Conservation (phyloP, 2,329 filamentous ascomycete genomes). For the Aspergillus tubingensis region DNA sequence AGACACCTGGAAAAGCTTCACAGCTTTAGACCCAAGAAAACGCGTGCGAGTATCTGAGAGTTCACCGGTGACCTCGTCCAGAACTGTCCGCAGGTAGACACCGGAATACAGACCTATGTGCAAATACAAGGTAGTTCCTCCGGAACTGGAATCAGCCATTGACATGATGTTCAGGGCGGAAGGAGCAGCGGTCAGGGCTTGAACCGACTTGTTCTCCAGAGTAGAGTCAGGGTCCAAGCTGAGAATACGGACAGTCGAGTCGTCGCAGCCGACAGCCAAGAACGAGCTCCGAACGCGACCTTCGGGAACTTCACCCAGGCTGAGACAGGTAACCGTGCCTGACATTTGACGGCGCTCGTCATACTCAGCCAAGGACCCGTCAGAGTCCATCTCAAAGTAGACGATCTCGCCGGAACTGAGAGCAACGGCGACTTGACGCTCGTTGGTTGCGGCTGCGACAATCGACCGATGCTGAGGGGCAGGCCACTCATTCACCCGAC, state of each 20-base stretch:
- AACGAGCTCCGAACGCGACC: constrained; percentile 87
- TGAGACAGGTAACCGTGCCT: constrained; percentile 92
- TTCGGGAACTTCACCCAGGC: constrained; percentile 87
- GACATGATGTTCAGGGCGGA: constrained; percentile 88
- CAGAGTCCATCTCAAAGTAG: constrained; percentile 95
- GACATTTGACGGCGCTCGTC: constrained; percentile 95
- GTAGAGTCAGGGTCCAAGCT: constrained; percentile 89
- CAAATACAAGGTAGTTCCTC: constrained; percentile 84
- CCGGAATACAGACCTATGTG: constrained; percentile 96
- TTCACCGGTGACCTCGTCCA: constrained; percentile 95
- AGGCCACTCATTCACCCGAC: constrained; percentile 87
- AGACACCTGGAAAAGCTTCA: constrained; percentile 87
- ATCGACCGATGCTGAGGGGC: constrained; percentile 93
- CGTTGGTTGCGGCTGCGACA: constrained; percentile 89
- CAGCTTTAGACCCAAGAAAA: constrained; percentile 87
- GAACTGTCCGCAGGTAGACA: constrained; percentile 89
- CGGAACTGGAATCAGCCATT: constrained; percentile 91
- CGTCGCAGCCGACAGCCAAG: constrained; percentile 93
- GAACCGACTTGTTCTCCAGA: constrained; percentile 89
- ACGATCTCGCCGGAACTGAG: constrained; percentile 95
- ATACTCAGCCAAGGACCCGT: constrained; percentile 88
- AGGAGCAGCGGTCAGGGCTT: constrained; percentile 86
- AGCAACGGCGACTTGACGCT: constrained; percentile 88
- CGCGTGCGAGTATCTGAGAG: constrained; percentile 92
- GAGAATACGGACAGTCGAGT: constrained; percentile 90